A percentile compares a stretch with the other conserved stretches of the same genome.
These are phyloP conservation scores for Castanospermum australe DNA, from an alignment of 306 rosid species.

Conservation along the genomic window DNA sequence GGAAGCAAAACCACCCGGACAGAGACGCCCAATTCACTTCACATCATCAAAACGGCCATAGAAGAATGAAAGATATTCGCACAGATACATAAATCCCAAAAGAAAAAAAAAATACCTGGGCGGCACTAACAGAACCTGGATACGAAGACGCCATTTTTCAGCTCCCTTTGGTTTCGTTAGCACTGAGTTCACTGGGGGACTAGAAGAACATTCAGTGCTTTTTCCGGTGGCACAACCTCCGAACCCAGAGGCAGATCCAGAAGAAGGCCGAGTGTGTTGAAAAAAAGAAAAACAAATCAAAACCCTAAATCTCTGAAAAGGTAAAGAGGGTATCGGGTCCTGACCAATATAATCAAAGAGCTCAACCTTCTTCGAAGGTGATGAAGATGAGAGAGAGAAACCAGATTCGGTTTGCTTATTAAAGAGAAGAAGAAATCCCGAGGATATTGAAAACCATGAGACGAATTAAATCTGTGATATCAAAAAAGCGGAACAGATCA, in stretches of 20 bases:
- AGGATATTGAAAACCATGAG: too few relatives aligned
- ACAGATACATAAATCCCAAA: background rate
- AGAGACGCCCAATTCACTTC: background rate
- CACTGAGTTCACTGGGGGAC: too few relatives aligned
- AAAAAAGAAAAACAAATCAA: too few relatives aligned
- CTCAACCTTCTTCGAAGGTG: too few relatives aligned
- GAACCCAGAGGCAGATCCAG: constrained; percentile 38
- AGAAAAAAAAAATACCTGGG: constrained; percentile 45
- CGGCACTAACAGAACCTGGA: constrained; percentile 52
- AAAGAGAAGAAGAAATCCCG: background rate
- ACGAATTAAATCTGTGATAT: too few relatives aligned
- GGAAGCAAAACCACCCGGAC: background rate
- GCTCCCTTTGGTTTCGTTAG: background rate
- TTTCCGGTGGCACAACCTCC: background rate
- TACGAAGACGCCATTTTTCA: constrained; percentile 60
- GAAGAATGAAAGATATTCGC: background rate
- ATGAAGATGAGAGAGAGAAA: background rate
- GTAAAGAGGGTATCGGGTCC: too few relatives aligned
- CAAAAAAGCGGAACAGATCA: too few relatives aligned
- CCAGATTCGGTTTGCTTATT: background rate
- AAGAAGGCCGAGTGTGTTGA: background rate
- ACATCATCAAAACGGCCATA: background rate
- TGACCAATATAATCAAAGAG: too few relatives aligned
- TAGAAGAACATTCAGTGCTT: constrained; percentile 28
- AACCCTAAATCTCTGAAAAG: constrained; percentile 39